phyloP scores from a whole-genome alignment of 2,329 filamentous ascomycete genomes.

The Alternaria novae-zelandiae region DNA sequence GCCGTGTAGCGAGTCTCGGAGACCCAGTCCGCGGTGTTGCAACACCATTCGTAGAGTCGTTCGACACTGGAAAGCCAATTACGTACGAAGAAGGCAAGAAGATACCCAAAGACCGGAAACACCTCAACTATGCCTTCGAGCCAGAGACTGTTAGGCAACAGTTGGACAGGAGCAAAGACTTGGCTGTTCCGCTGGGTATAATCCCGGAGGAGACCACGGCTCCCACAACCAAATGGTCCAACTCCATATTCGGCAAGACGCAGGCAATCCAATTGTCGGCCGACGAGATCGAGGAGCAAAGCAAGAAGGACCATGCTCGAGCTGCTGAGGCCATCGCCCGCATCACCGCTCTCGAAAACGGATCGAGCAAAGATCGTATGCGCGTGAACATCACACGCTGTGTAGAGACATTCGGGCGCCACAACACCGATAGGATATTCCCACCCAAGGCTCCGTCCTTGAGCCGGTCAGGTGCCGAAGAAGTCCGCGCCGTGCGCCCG shows the following conservation, averaged over 20 bases:
- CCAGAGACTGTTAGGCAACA: constrained; percentile 70
- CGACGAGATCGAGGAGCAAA: constrained; percentile 32
- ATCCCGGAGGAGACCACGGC: constrained; percentile 7
- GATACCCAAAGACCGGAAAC: constrained; percentile 37
- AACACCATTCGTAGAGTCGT: constrained; percentile 84
- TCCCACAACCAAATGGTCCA: constrained; percentile 13
- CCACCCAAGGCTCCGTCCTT: constrained; percentile 62
- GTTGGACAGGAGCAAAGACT: constrained; percentile 69
- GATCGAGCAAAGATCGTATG: constrained; percentile 76
- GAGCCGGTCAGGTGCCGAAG: constrained; percentile 53
- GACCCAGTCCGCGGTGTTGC: constrained; percentile 78
- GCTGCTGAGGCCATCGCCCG: constrained; percentile 78
- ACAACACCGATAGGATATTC: constrained; percentile 79
- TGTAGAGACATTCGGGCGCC: constrained; percentile 86
- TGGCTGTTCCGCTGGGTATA: constrained; percentile 64
- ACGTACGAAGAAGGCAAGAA: constrained; percentile 25
- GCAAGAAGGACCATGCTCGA: constrained; percentile 61
- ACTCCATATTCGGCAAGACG: constrained; percentile 1
- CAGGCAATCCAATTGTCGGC: constrained; percentile 13
- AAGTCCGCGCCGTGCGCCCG: constrained; percentile 55
- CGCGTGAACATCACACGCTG: constrained; percentile 85
- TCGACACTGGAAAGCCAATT: constrained; percentile 65
- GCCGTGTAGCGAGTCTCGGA: constrained; percentile 71
- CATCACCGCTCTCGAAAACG: constrained; percentile 79
- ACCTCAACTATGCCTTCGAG: constrained; percentile 79